phyloP scores from a whole-genome alignment of 176 grass and related monocot genomes.

The Guadua angustifolia region DNA sequence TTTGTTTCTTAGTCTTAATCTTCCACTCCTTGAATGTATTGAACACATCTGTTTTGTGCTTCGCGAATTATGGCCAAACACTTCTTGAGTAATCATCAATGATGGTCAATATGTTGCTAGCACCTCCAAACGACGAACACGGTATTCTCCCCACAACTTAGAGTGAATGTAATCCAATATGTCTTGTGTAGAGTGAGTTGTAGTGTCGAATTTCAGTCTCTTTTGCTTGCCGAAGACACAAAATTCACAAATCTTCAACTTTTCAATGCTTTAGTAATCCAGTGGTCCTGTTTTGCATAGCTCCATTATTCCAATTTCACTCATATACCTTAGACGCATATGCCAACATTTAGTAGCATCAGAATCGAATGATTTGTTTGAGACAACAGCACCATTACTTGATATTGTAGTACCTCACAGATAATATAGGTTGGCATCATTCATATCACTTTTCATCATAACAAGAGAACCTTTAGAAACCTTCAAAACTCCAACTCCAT shows the following conservation, averaged over 20 bases:
- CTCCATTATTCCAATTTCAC: background rate
- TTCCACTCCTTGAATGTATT: slow-evolving; percentile 36
- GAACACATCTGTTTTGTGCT: slow-evolving; percentile 16
- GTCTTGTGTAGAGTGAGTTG: background rate
- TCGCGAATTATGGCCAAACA: slow-evolving; percentile 26
- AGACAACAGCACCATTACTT: no score
- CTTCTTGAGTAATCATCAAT: slow-evolving; percentile 32
- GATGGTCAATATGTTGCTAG: background rate
- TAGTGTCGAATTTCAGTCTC: slow-evolving; percentile 1
- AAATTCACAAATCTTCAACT: background rate
- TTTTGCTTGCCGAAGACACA: slow-evolving; percentile 12
- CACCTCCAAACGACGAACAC: background rate
- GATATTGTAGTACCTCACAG: background rate
- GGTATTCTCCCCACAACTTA: background rate
- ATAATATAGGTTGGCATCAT: background rate
- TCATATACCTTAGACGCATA: background rate
- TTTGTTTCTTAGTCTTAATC: slow-evolving; percentile 12
- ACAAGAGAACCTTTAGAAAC: background rate
- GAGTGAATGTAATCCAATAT: slow-evolving; percentile 12
- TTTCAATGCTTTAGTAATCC: background rate
- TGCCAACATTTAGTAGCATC: background rate
- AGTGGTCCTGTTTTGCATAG: slow-evolving; percentile 13
- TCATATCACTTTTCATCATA: slow-evolving; percentile 8
- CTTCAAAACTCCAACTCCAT: background rate
- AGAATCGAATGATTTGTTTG: background rate